Base-by-base conservation (phyloP, 306 rosid genomes). In the Mucuna pruriens region DNA sequence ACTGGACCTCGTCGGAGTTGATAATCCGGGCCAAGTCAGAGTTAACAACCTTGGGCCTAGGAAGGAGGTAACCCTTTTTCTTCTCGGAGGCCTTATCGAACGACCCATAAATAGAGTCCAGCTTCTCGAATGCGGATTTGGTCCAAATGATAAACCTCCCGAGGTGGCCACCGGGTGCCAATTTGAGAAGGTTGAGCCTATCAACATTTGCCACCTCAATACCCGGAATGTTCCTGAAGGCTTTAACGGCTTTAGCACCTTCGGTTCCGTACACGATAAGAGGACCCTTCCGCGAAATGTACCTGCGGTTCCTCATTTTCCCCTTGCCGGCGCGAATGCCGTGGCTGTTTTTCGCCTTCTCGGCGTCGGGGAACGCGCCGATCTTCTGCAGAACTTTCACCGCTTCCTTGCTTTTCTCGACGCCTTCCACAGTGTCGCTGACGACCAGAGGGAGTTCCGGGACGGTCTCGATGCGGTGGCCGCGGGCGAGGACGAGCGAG, bases 121-220 rank as follows among this genome's bases (percentile, higher is more conserved):
- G 88, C 84, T 91, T 92, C 90, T 92, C 95, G 19, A 92, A 92
- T 2, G 95, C 95, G 2, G 90, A 84, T 60, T 90, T 87, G 2
- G 95, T 92, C 97, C 97, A 92, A 60, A 92, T 81, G 8, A 92
- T 87, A 11, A 92, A 89, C 77, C 97, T 83, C 0, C 95, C 95
- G 0, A 92, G 89, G 61, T 92, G 97, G 17, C 97, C 97, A 17
- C 93, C 97, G 0, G 97, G 97, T 0, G 97, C 97, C 0, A 92
- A 82, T 84, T 90, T 92, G 51, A 92, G 80, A 26, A 92, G 76
- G 49, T 89, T 90, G 3, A 92, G 85, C 92, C 97, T 89, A 81
- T 92, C 93, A 0, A 92, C 97, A 38, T 90, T 89, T 4, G 88
- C 85, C 3, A 89, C 55, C 6, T 92, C 97, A 2, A 92, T 86